These are phyloP conservation scores for Arachis stenosperma DNA, from an alignment of 306 rosid genomes.

Conservation along the genomic window DNA sequence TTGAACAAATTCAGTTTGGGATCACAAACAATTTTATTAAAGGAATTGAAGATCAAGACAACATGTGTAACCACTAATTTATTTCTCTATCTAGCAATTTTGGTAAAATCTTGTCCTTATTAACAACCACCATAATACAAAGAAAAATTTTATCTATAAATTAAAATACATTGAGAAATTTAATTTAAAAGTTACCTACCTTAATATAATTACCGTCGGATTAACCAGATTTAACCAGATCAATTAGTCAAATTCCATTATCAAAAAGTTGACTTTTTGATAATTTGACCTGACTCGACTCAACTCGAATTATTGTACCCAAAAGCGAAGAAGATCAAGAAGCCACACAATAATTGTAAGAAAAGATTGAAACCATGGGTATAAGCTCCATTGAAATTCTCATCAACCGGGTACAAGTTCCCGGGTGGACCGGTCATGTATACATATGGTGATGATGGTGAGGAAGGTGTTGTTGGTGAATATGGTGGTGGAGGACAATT, in stretches of 20 bases:
- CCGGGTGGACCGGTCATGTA: conserved; percentile 51
- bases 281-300: no score
- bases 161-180: background rate
- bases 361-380: background rate
- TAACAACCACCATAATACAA: conserved; percentile 12
- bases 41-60: conserved; percentile 8
- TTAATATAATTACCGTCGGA: no score
- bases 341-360: conserved; percentile 34
- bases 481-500: conserved; percentile 54
- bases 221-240: no score
- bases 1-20: conserved; percentile 18
- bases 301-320: no score
- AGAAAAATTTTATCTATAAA: background rate
- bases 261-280: no score
- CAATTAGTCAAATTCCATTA: no score
- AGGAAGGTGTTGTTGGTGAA: conserved; percentile 34
- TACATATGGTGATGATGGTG: conserved; percentile 22
- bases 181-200: background rate
- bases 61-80: conserved; percentile 12
- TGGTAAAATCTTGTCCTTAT: background rate
- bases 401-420: conserved; percentile 43
- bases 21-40: conserved; percentile 13
- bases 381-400: conserved; percentile 42
- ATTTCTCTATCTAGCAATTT: conserved; percentile 20
- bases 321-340: conserved; percentile 25